Percentiles rank a stretch among this genome's conserved stretches.
Evolutionary conservation across 2,329 filamentous ascomycete genomes (phyloP).

Genomic region (Colletotrichum sidae): DNA sequence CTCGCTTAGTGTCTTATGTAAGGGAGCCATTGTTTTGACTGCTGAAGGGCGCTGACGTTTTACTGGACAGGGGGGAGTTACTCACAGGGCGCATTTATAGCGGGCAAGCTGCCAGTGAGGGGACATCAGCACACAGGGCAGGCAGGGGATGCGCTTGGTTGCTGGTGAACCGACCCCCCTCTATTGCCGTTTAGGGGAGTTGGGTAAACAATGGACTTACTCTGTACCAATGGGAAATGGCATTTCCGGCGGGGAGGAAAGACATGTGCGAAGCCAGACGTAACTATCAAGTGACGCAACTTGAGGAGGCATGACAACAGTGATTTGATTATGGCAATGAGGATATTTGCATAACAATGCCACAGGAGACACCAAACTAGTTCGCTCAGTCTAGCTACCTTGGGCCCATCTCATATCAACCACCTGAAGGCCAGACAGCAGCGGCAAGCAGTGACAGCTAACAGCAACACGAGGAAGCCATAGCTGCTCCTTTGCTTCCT

Average conservation of each 20-base stretch:
- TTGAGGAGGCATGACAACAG: not conserved
- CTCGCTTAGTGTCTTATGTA: slow-evolving; percentile 19
- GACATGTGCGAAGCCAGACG: too few species aligned
- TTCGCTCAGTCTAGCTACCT: too few species aligned
- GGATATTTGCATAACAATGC: too few species aligned
- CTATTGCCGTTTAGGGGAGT: slow-evolving; percentile 2
- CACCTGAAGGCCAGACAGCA: too few species aligned
- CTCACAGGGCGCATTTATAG: not conserved
- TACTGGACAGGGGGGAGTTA: slow-evolving; percentile 24
- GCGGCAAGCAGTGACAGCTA: not conserved
- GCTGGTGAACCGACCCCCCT: slow-evolving; percentile 35
- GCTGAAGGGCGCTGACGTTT: slow-evolving; percentile 22
- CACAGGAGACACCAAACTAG: too few species aligned
- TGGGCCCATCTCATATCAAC: too few species aligned
- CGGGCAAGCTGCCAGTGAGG: slow-evolving; percentile 13
- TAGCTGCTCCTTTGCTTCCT: too few species aligned
- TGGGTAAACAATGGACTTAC: slow-evolving; percentile 21
- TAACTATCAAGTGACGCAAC: not conserved
- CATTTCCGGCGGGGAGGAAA: not conserved
- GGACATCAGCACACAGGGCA: slow-evolving; percentile 15
- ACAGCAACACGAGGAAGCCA: not conserved
- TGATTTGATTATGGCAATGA: too few species aligned
- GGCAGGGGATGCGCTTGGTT: slow-evolving; percentile 14
- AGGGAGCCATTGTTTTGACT: slow-evolving; percentile 10
- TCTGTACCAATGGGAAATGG: not conserved